Conservation (phyloP, 2,329 filamentous ascomycete genomes). For the Cercospora janseana region DNA sequence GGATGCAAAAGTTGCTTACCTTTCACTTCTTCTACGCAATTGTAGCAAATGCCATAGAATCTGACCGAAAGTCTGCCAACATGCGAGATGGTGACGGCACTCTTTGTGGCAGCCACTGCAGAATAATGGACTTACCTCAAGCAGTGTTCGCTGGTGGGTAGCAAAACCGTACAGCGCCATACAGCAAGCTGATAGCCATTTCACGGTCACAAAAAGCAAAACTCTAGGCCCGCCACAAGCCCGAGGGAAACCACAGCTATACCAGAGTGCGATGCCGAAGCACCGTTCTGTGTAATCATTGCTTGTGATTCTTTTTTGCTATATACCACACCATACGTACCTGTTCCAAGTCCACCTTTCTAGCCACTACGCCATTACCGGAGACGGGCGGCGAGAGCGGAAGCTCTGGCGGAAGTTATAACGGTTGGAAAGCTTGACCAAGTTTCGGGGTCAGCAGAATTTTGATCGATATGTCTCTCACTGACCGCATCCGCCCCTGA, state of each 20-base stretch:
- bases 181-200: neutral
- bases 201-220: constrained; percentile 1
- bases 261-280: constrained; percentile 4
- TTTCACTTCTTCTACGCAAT: neutral
- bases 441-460: neutral
- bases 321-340: constrained; percentile 2
- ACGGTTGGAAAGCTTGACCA: neutral
- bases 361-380: constrained; percentile 5
- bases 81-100: too few species aligned
- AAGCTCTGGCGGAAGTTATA: neutral
- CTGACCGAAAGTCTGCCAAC: too few species aligned
- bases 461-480: neutral
- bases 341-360: neutral
- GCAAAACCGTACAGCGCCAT: neutral
- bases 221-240: constrained; percentile 4
- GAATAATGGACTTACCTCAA: neutral
- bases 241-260: constrained; percentile 11
- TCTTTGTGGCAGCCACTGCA: too few species aligned
- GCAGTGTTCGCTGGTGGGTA: neutral
- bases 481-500: too few species aligned
- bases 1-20: constrained; percentile 1
- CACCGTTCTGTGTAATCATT: constrained; percentile 5
- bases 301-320: constrained; percentile 8
- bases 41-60: neutral
- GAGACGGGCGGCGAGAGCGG: constrained; percentile 2